Base-by-base conservation (phyloP, 2,329 filamentous ascomycete genomes). In the Xylariaceae sp. region DNA sequence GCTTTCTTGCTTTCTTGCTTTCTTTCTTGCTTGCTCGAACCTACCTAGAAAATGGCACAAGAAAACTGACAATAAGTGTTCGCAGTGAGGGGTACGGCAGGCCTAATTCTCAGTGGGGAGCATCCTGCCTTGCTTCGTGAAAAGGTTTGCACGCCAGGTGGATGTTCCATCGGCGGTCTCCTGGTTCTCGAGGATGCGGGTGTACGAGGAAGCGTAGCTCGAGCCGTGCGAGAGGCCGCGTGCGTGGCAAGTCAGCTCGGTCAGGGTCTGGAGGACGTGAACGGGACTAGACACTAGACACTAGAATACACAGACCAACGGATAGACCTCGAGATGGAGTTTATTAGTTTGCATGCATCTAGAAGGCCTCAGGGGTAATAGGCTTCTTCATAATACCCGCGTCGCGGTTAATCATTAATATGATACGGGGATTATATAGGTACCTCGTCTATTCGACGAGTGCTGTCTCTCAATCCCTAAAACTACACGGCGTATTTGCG, bases 131-230 rank as follows among this genome's bases (percentile, higher is more conserved):
- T 90, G 27, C 72, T 91, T 50, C 79, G 84, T 50, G 88, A 92
- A 63, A 88, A 88, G 72, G 85, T 90, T n/a, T 84, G 76, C 61
- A 90, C 87, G 1, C 87, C 88, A 0, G 88, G 86, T 4, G 88
- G 88, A 1, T 91, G 87, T 70, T 91, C 87, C 4, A 89, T 91
- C 58, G 84, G 83, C 2, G 89, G 88, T 0, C 70, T 91, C 49
- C 68, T 89, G 63, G 84, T 87, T 4, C 72, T 92, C 5, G 88
- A 92, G 70, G 87, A 92, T 65, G 86, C 85, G 7, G 74, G 78
- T 6, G 81, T 89, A 6, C 79, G 87, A 62, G 86, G 85, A 3
- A 80, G 79, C 0, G 77, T 91, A 19, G 78, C 85, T 1, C 80
- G 81, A 63, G 87, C 87, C 2, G 80, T 91, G 11, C 76, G 86